Conservation (phyloP, 2,329 filamentous ascomycete species). For the Calonectria hongkongensis region DNA sequence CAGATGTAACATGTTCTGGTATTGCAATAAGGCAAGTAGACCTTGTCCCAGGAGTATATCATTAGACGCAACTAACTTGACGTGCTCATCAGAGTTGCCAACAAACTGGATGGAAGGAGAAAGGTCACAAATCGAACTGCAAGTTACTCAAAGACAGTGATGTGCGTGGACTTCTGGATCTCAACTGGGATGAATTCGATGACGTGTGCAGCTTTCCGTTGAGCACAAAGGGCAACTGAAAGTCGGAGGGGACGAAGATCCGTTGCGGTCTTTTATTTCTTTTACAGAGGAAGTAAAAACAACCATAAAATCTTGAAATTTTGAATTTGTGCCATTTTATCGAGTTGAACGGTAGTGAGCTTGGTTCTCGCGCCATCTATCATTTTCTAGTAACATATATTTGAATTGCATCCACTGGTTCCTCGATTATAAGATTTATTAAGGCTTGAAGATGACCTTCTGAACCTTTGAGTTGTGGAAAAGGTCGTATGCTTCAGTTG, state of each 20-base stretch:
- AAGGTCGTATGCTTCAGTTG: constrained; percentile 7
- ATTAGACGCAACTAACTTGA: not conserved
- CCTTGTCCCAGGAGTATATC: not conserved
- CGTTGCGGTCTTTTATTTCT: not conserved
- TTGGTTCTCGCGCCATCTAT: too few species aligned
- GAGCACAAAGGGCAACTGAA: not conserved
- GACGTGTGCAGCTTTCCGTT: not conserved
- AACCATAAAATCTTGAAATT: too few species aligned
- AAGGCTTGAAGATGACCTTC: constrained; percentile 23
- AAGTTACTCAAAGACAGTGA: not conserved
- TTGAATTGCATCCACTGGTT: too few species aligned
- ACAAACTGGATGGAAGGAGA: constrained; percentile 1
- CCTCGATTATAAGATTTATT: not conserved
- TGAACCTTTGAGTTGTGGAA: constrained; percentile 16
- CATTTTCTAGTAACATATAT: too few species aligned
- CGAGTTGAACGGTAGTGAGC: too few species aligned
- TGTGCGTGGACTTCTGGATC: not conserved
- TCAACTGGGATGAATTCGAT: not conserved
- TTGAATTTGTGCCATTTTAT: too few species aligned
- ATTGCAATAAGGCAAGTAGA: not conserved
- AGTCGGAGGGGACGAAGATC: not conserved
- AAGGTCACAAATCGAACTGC: not conserved
- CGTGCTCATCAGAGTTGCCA: not conserved
- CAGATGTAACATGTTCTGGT: constrained; percentile 6
- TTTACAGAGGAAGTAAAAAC: too few species aligned